A percentile compares a stretch with the other conserved stretches of the same genome.
phyloP scores from a whole-genome alignment of 139 green algal genomes.

The Micractinium conductrix region DNA sequence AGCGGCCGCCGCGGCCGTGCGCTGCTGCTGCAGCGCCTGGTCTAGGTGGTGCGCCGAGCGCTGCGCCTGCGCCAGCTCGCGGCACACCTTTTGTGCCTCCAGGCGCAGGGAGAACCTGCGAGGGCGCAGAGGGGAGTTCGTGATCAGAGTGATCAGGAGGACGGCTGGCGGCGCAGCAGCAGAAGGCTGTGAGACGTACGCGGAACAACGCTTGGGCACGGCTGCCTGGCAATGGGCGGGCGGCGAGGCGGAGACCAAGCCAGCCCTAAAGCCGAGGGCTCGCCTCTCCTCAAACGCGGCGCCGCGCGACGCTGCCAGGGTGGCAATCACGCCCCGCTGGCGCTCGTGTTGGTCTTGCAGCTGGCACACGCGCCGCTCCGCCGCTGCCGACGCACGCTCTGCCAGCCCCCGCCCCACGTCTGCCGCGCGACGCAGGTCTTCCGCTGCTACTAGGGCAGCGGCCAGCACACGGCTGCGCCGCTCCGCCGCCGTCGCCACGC shows the following conservation, averaged over 20 bases:
- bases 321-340: constrained; percentile 10
- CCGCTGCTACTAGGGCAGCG: not conserved
- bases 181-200: too few species aligned
- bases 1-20: not conserved
- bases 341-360: constrained; percentile 11
- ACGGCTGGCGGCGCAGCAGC: too few species aligned
- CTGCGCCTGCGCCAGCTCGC: not conserved
- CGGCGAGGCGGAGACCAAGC: too few species aligned
- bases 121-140: too few species aligned
- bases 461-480: not conserved
- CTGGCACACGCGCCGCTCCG: not conserved
- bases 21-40: constrained; percentile 23
- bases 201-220: too few species aligned
- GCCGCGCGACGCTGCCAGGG: constrained; percentile 1
- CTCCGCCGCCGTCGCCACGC: not conserved
- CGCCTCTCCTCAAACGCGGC: constrained; percentile 26
- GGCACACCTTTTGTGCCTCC: not conserved
- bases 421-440: not conserved
- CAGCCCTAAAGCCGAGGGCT: too few species aligned
- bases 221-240: too few species aligned
- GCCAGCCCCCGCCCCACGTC: not conserved
- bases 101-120: not conserved
- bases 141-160: too few species aligned
- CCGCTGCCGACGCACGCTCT: not conserved
- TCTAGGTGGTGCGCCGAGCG: not conserved